These are phyloP conservation scores for Cercospora sp. DNA, from an alignment of 2,329 filamentous ascomycete genomes.

Conservation along the genomic window DNA sequence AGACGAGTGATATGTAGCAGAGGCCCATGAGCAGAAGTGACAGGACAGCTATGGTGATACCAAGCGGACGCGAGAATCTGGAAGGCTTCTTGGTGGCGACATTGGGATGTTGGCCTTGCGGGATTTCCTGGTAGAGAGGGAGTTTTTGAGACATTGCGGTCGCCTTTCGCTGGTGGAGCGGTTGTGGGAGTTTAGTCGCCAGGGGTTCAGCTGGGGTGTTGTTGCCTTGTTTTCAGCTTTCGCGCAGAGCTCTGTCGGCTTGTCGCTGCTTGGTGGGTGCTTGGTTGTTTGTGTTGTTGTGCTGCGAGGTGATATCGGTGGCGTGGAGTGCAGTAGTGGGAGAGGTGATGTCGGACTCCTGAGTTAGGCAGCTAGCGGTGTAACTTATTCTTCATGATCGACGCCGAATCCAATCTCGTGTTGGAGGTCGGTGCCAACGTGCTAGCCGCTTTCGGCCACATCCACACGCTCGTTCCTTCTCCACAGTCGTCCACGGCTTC, in stretches of 20 bases:
- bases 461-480: not conserved
- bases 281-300: not conserved
- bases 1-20: slow-evolving; percentile 16
- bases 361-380: not conserved
- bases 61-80: not conserved
- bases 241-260: not conserved
- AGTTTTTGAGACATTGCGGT: slow-evolving; percentile 1
- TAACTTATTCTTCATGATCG: slow-evolving; percentile 2
- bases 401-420: slow-evolving; percentile 8
- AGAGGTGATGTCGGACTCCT: slow-evolving; percentile 5
- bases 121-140: slow-evolving; percentile 1
- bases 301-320: slow-evolving; percentile 1
- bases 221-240: not conserved
- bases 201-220: not conserved
- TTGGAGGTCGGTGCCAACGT: not conserved
- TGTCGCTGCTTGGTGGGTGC: not conserved
- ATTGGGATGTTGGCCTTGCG: not conserved
- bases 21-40: slow-evolving; percentile 6
- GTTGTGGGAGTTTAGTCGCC: not conserved
- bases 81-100: not conserved
- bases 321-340: slow-evolving; percentile 1
- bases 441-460: not conserved
- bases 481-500: not conserved
- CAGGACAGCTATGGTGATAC: slow-evolving; percentile 3
- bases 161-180: not conserved